Base-by-base conservation (phyloP, 108 stramenopile genomes). In the Thalassiosira profunda region DNA sequence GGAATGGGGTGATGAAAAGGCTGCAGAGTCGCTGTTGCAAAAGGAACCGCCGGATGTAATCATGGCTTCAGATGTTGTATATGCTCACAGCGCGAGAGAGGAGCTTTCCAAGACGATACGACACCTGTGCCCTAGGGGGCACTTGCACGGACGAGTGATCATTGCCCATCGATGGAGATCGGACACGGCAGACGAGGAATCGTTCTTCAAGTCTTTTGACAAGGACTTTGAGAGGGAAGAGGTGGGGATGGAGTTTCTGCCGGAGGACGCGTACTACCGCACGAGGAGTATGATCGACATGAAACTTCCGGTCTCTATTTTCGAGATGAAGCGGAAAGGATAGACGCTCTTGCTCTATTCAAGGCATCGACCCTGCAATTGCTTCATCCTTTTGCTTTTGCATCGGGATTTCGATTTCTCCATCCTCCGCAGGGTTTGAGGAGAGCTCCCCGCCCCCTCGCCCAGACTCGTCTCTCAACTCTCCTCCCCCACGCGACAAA, bases 131-230 rank as follows among this genome's bases (percentile, higher is more conserved):
- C 66, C 66, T 3, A 11, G 1, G n/a, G 43, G 54, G n/a, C 66
- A 67, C 35, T 10, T 30, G 1, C 17, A 33, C 36, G 54, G 66
- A 26, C 55, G 41, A 30, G 55, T 67, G 25, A 15, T 67, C 10
- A 56, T 56, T 31, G 66, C 54, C 12, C 65, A 67, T 54, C n/a
- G 65, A 55, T 67, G 66, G 66, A 41, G 66, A 38, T 20, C 36
- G 15, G 54, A 67, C 35, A 42, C 54, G 15, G 20, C 8, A 5
- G 66, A 53, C 35, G 65, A 67, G 20, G 40, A 42, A 45, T 37
- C 49, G 12, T 67, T 67, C 51, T 67, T 56, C 41, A 3, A 67
- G 17, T 25, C 25, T 12, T 67, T 67, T 42, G 66, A 67, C 33
- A 12, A 67, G 29, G 54, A 67, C 5, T 56, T 67, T 44, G 42